Conservation (phyloP, 2,329 filamentous ascomycete species). For the Cordyceps cateniannulata region DNA sequence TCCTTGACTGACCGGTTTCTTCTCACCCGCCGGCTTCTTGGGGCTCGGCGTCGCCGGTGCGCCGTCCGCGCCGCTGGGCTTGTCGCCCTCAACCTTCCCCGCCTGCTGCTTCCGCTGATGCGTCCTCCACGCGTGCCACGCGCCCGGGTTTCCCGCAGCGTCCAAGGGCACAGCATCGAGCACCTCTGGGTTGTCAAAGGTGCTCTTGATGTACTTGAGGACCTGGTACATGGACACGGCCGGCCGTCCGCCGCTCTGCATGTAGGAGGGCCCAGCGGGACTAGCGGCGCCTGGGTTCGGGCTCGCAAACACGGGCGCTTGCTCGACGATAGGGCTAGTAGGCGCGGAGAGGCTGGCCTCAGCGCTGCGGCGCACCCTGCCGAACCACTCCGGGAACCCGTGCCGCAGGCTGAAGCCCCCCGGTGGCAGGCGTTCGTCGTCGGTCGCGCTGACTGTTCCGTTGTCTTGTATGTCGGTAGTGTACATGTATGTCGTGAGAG, state of each 20-base stretch:
- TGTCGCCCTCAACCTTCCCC: constrained; percentile 15
- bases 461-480: constrained; percentile 69
- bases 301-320: background rate
- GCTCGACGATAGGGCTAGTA: background rate
- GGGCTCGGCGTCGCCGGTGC: constrained; percentile 1
- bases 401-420: constrained; percentile 87
- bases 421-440: constrained; percentile 76
- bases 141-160: constrained; percentile 81
- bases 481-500: constrained; percentile 91
- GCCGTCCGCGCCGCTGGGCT: background rate
- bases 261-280: background rate
- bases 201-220: constrained; percentile 71
- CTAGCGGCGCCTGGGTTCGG: background rate
- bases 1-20: background rate
- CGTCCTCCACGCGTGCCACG: constrained; percentile 88
- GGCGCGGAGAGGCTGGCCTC: constrained; percentile 15
- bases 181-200: constrained; percentile 71
- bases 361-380: constrained; percentile 42
- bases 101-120: constrained; percentile 43
- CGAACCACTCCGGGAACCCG: constrained; percentile 88
- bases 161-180: constrained; percentile 74
- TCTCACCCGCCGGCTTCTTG: constrained; percentile 6
- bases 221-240: constrained; percentile 55
- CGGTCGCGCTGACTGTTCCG: constrained; percentile 75
- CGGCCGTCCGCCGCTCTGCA: constrained; percentile 6